A percentile compares a stretch with the other conserved stretches of the same genome.
Conservation (phyloP, 2,329 filamentous ascomycete species). For the Penicillium sp. region DNA sequence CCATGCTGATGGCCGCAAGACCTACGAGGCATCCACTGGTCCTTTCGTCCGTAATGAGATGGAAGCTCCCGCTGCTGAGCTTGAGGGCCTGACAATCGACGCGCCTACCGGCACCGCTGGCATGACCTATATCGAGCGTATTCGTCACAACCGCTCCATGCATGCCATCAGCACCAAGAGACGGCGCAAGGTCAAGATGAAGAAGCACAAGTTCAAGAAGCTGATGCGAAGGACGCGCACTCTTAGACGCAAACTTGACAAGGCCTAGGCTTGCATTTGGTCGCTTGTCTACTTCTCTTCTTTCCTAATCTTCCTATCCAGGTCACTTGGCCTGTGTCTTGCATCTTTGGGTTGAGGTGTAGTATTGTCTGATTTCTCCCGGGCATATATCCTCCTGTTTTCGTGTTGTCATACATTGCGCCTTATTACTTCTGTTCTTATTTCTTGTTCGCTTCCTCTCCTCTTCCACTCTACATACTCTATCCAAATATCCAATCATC, state of each 20-base stretch:
- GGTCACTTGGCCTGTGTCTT: conserved; percentile 23
- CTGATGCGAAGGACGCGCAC: conserved; percentile 90
- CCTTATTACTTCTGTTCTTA: conserved; percentile 6
- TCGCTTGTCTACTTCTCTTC: conserved; percentile 13
- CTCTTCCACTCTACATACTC: conserved; percentile 17
- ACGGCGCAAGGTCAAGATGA: conserved; percentile 96
- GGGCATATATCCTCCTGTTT: conserved; percentile 24
- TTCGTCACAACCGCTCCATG: conserved; percentile 65
- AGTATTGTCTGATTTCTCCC: conserved; percentile 22
- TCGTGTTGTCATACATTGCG: conserved; percentile 17
- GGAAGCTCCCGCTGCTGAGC: conserved; percentile 39
- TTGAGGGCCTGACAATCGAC: conserved; percentile 53
- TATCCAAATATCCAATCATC: conserved; percentile 24
- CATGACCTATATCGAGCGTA: conserved; percentile 68
- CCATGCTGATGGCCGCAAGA: conserved; percentile 53
- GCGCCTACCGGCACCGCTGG: conserved; percentile 53
- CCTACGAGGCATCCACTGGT: conserved; percentile 56
- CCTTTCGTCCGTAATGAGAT: conserved; percentile 52
- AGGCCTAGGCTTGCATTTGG: conserved; percentile 45
- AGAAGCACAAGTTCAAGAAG: conserved; percentile 99
- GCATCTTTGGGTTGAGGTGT: conserved; percentile 25
- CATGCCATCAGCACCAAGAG: conserved; percentile 86
- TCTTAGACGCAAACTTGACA: conserved; percentile 80
- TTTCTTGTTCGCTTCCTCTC: conserved; percentile 8
- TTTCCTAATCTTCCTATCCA: conserved; percentile 14